Conservation (phyloP, 2,329 filamentous ascomycete species). For the Colletotrichum limetticola region DNA sequence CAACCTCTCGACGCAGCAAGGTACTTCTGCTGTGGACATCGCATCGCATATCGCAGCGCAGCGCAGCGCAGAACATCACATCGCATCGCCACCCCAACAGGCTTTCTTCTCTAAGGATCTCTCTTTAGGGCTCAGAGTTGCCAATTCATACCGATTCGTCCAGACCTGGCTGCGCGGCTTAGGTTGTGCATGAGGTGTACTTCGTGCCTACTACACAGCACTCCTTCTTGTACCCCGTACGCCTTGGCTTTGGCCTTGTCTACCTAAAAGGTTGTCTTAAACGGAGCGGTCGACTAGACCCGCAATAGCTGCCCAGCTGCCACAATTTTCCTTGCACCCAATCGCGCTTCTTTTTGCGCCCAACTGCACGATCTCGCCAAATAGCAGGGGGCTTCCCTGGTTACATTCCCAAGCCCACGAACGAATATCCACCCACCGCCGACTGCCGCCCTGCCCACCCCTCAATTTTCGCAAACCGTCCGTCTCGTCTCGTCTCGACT, state of each 20-base stretch:
- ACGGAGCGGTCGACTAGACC: conserved; percentile 32
- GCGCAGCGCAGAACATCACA: conserved; percentile 5
- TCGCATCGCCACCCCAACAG: conserved; percentile 14
- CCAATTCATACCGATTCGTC: neutral
- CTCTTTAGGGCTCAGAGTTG: neutral
- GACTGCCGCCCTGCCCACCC: conserved; percentile 32
- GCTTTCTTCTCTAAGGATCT: neutral
- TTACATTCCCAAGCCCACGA: conserved; percentile 32
- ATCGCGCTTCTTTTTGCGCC: conserved; percentile 36
- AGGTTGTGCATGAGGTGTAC: conserved; percentile 22
- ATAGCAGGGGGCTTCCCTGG: conserved; percentile 34
- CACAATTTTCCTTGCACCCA: conserved; percentile 34
- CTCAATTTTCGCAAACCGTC: conserved; percentile 33
- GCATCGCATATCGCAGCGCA: conserved; percentile 15
- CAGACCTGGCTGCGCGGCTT: conserved; percentile 31
- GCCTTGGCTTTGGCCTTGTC: conserved; percentile 18
- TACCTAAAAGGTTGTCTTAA: conserved; percentile 6
- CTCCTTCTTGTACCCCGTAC: neutral
- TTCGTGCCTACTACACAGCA: neutral
- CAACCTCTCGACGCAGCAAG: too few species aligned
- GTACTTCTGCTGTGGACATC: neutral
- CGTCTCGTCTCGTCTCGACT: conserved; percentile 1
- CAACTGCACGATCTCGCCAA: conserved; percentile 35
- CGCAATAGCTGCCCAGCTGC: conserved; percentile 37
- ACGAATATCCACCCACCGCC: conserved; percentile 34